A percentile compares a stretch with the other conserved stretches of the same genome.
These are phyloP conservation scores for Aspergillus wentii DNA, from an alignment of 495 filamentous ascomycete genomes.

Conservation along the genomic window DNA sequence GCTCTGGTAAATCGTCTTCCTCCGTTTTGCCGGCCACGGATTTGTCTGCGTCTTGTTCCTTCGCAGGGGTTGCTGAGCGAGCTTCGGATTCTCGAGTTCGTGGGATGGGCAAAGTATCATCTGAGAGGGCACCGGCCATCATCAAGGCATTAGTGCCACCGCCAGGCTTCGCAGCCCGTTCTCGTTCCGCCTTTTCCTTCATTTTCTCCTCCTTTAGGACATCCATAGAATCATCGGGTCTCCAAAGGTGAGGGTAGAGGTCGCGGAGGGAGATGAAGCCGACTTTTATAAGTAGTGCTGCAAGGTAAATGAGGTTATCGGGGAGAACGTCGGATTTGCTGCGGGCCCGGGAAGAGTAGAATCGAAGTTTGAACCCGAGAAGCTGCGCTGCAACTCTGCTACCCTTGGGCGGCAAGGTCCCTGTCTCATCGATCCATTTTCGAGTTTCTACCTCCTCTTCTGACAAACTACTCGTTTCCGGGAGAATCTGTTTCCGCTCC, in stretches of 20 bases:
- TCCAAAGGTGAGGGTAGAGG: conserved; percentile 89
- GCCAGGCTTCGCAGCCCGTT: conserved; percentile 57
- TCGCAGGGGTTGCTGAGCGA: conserved; percentile 38
- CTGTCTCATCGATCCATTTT: conserved; percentile 72
- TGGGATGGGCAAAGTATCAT: conserved; percentile 64
- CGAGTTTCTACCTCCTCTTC: conserved; percentile 49
- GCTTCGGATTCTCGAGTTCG: conserved; percentile 40
- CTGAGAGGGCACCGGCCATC: conserved; percentile 79
- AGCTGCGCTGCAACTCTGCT: conserved; percentile 91
- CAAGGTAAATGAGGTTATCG: conserved; percentile 84
- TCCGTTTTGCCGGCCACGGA: conserved; percentile 40
- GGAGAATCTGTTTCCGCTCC: conserved; percentile 40
- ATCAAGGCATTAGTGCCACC: conserved; percentile 79
- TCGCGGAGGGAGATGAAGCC: conserved; percentile 95
- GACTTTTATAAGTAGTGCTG: conserved; percentile 90
- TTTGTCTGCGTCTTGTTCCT: conserved; percentile 48
- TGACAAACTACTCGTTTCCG: conserved; percentile 31
- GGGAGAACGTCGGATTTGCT: conserved; percentile 67
- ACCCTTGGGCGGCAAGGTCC: conserved; percentile 75
- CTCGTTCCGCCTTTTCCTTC: conserved; percentile 76
- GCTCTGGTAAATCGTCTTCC: conserved; percentile 65
- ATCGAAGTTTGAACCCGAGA: conserved; percentile 94
- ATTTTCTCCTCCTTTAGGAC: conserved; percentile 57
- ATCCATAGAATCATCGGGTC: conserved; percentile 78
- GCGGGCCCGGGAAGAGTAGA: conserved; percentile 76